Conservation (phyloP, 805 yeast genomes). For the Cyberlindnera sargentensis region DNA sequence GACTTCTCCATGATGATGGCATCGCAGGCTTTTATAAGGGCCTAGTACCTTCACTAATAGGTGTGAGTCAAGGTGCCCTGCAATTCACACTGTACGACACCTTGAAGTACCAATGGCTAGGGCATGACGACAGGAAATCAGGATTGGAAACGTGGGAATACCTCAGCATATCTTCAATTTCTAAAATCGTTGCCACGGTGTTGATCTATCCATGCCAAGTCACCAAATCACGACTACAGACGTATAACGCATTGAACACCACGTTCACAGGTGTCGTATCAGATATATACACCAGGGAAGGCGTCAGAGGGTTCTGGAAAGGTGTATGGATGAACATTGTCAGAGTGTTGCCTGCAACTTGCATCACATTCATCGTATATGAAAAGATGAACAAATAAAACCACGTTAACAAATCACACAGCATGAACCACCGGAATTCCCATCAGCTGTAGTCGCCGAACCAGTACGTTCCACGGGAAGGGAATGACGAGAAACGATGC, state of each 20-base stretch:
- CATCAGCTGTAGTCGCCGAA: too few species aligned
- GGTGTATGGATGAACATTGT: constrained; percentile 75
- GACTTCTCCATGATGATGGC: constrained; percentile 51
- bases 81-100: constrained; percentile 85
- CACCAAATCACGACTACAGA: constrained; percentile 68
- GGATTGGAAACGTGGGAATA: constrained; percentile 46
- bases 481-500: too few species aligned
- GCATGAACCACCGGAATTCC: not conserved
- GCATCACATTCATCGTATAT: constrained; percentile 81
- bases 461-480: too few species aligned
- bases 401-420: not conserved
- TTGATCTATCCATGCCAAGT: constrained; percentile 82
- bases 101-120: constrained; percentile 40
- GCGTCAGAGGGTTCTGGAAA: constrained; percentile 67
- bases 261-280: constrained; percentile 28
- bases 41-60: constrained; percentile 63
- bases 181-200: constrained; percentile 64
- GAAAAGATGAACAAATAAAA: constrained; percentile 45
- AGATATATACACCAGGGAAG: constrained; percentile 42
- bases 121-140: constrained; percentile 15
- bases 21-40: constrained; percentile 64
- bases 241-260: constrained; percentile 26
- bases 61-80: constrained; percentile 83
- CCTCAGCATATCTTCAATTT: constrained; percentile 54
- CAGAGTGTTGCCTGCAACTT: constrained; percentile 88